A percentile compares a stretch with the other conserved stretches of the same genome.
Conservation (phyloP, 306 rosid genomes). For the Sicyos baderoa region DNA sequence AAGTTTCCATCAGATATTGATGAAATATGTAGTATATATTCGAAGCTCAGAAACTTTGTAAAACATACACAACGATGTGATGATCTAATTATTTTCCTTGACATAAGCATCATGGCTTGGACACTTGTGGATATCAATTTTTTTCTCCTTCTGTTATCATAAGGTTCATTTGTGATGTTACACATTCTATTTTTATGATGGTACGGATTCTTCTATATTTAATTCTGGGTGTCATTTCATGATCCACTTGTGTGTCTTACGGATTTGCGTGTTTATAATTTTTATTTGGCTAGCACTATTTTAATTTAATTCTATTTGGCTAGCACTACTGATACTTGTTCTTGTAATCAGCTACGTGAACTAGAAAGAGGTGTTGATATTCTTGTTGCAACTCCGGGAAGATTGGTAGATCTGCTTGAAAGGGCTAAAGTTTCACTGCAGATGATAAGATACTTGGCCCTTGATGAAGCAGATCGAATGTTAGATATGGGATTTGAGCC, state of each 20-base stretch:
- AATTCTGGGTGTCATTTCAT: background rate
- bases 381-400: constrained; percentile 96
- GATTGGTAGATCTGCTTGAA: constrained; percentile 86
- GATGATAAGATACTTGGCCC: constrained; percentile 62
- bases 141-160: no score
- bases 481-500: constrained; percentile 86
- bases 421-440: constrained; percentile 74
- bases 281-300: constrained; percentile 6
- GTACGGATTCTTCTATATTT: background rate
- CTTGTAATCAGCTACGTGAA: constrained; percentile 56
- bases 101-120: background rate
- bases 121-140: no score
- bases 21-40: background rate
- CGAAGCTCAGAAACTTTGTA: background rate
- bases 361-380: constrained; percentile 90
- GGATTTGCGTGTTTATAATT: background rate
- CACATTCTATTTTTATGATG: background rate
- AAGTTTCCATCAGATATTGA: background rate
- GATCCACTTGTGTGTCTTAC: background rate
- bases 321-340: constrained; percentile 20
- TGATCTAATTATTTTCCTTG: background rate
- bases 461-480: constrained; percentile 80
- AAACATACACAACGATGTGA: background rate
- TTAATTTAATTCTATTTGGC: background rate
- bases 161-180: background rate